phyloP scores from a whole-genome alignment of 148 eudicot genomes.

The Persicaria maculosa region DNA sequence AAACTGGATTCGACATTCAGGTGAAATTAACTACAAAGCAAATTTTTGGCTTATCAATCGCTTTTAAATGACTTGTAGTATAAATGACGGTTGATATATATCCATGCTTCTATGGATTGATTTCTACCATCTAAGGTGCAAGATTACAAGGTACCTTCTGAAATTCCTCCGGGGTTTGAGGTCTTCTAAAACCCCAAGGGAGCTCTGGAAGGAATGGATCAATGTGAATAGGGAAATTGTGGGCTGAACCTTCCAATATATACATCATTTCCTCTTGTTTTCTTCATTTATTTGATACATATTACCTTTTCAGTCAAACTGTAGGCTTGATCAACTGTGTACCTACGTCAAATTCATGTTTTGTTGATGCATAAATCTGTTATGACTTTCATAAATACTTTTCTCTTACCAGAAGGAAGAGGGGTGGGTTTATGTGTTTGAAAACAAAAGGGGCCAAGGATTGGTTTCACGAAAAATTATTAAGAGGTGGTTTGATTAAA shows the following conservation, averaged over 20 bases:
- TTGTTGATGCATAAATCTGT: background rate
- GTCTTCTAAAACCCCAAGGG: background rate
- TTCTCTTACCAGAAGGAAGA: background rate
- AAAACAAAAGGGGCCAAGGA: too few species aligned
- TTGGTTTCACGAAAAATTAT: too few species aligned
- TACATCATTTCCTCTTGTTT: background rate
- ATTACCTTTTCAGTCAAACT: background rate
- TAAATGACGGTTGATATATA: background rate
- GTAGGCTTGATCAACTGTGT: background rate
- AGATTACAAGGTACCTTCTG: background rate
- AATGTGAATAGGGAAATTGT: background rate
- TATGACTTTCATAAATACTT: background rate
- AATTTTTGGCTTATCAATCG: background rate
- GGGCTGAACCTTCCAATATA: background rate
- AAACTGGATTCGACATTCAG: background rate
- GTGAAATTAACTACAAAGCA: background rate
- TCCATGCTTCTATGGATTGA: background rate
- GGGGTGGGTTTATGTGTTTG: too few species aligned
- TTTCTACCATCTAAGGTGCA: background rate
- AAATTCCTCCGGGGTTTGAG: background rate
- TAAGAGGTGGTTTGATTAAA: too few species aligned
- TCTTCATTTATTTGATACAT: background rate
- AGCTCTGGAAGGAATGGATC: background rate
- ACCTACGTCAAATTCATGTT: background rate
- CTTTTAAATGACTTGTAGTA: background rate